phyloP scores from a whole-genome alignment of 192 early-diverging fungal species.

The Linnemannia elongata region DNA sequence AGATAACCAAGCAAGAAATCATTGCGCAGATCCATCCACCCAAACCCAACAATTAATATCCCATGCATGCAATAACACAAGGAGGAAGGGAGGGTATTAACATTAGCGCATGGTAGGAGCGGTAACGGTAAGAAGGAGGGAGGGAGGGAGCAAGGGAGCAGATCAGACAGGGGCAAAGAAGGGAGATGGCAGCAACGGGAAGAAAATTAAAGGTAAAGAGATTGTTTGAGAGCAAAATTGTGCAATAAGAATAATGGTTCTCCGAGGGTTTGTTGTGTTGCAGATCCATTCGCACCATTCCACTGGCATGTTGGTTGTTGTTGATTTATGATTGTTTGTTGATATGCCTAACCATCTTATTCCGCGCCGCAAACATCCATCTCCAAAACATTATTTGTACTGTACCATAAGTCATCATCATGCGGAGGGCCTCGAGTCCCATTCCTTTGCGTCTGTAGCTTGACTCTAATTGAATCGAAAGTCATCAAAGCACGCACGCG shows the following conservation, averaged over 20 bases:
- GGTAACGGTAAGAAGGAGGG: not conserved
- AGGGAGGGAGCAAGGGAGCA: not conserved
- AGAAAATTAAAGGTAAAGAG: not conserved
- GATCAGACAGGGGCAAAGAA: too few relatives aligned
- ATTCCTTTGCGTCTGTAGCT: slow-evolving; percentile 63
- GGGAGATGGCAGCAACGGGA: not conserved
- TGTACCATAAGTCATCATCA: slow-evolving; percentile 79
- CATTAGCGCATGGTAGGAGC: not conserved
- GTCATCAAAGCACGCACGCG: not conserved
- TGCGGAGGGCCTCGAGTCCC: slow-evolving; percentile 66
- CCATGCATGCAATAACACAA: too few relatives aligned
- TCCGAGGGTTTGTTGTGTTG: not conserved
- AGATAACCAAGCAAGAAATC: not conserved
- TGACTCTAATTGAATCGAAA: slow-evolving; percentile 22
- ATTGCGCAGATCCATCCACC: not conserved
- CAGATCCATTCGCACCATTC: not conserved
- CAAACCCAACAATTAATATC: not conserved
- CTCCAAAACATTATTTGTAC: not conserved
- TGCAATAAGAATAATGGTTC: not conserved
- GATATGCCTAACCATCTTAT: not conserved
- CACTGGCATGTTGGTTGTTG: not conserved
- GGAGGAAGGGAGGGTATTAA: too few relatives aligned
- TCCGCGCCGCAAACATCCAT: not conserved
- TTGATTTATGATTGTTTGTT: not conserved
- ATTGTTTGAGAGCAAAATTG: not conserved